These are phyloP conservation scores for Cytauxzoon felis DNA, from an alignment of 169 alveolate species.

Conservation along the genomic window DNA sequence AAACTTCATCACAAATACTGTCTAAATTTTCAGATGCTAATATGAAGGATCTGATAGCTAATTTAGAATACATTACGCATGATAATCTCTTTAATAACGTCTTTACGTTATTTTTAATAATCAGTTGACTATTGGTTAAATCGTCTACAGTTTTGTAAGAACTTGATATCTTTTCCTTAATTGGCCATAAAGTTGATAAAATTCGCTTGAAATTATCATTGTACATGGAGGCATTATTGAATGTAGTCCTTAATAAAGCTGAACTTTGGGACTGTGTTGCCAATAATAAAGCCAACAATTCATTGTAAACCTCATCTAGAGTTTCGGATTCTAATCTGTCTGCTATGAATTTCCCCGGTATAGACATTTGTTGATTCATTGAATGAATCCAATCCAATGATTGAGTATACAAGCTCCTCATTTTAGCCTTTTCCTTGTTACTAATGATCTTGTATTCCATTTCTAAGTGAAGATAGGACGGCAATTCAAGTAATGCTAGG, in stretches of 20 bases:
- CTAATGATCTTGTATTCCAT: background rate
- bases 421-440: background rate
- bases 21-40: conserved; percentile 24
- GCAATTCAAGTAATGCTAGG: too few relatives aligned
- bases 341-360: conserved; percentile 51
- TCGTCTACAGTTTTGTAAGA: conserved; percentile 13
- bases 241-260: conserved; percentile 29
- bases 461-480: too few relatives aligned
- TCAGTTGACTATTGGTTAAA: background rate
- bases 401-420: conserved; percentile 33
- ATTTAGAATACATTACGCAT: conserved; percentile 30
- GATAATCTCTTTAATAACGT: conserved; percentile 8
- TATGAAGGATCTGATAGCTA: conserved; percentile 24
- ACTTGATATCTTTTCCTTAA: conserved; percentile 31
- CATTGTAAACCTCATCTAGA: conserved; percentile 38
- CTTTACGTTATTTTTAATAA: conserved; percentile 1
- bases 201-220: conserved; percentile 46
- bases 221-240: conserved; percentile 27
- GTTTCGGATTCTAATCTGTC: conserved; percentile 49
- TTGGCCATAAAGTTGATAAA: conserved; percentile 33
- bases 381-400: conserved; percentile 50
- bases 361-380: conserved; percentile 21
- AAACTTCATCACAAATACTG: conserved; percentile 21
- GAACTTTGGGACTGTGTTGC: conserved; percentile 56
- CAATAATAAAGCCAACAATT: conserved; percentile 44